phyloP scores from a whole-genome alignment of 306 rosid species.

The Cucumis cinereus region DNA sequence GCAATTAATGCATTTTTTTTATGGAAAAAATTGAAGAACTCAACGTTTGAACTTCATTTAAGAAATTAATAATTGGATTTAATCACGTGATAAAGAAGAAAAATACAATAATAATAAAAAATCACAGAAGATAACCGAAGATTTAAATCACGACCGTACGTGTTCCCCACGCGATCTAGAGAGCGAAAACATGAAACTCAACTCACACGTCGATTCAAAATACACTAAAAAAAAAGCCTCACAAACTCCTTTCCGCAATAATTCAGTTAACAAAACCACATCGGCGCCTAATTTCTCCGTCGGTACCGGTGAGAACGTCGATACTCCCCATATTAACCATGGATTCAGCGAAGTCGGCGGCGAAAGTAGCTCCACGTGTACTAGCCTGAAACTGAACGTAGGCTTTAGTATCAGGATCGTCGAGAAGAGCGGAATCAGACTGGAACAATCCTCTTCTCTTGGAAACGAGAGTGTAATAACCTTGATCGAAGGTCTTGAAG shows the following conservation, averaged over 20 bases:
- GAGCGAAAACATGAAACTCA: too few relatives aligned
- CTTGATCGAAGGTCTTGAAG: slow-evolving; percentile 22
- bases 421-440: slow-evolving; percentile 33
- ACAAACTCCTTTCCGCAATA: neutral
- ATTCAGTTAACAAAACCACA: slow-evolving; percentile 10
- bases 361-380: slow-evolving; percentile 19
- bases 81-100: too few relatives aligned
- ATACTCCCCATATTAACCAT: slow-evolving; percentile 28
- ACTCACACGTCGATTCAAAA: neutral
- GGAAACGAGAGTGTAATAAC: slow-evolving; percentile 21
- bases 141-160: too few relatives aligned
- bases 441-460: slow-evolving; percentile 30
- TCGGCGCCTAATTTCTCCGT: slow-evolving; percentile 26
- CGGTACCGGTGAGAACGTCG: slow-evolving; percentile 26
- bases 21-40: too few relatives aligned
- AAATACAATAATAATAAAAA: too few relatives aligned
- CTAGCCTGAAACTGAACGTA: slow-evolving; percentile 8
- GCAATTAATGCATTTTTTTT: too few relatives aligned
- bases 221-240: neutral
- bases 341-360: slow-evolving; percentile 20
- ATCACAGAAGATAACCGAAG: too few relatives aligned
- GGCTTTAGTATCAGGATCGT: slow-evolving; percentile 17
- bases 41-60: too few relatives aligned
- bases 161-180: too few relatives aligned
- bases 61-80: too few relatives aligned